Conservation (phyloP, 345 rosid genomes). For the Ailanthus altissimus region DNA sequence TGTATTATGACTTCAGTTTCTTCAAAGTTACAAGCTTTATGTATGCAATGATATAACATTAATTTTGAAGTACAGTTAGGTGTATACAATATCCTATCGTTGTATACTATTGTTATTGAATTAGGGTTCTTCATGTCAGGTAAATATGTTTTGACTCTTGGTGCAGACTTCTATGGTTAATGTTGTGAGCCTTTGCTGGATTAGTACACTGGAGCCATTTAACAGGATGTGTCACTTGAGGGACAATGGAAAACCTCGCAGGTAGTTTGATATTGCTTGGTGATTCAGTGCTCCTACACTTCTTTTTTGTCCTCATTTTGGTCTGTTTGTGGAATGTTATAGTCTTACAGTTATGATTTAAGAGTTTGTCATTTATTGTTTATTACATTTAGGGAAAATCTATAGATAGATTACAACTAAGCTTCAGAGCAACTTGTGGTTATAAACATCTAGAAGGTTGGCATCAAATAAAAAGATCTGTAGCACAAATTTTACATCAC, state of each 20-base stretch:
- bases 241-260: constrained; percentile 76
- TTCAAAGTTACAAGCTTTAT: neutral
- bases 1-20: constrained; percentile 1
- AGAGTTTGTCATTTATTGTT: neutral
- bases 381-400: neutral
- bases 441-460: neutral
- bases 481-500: neutral
- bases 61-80: neutral
- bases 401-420: neutral
- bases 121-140: constrained; percentile 5
- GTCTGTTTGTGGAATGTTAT: neutral
- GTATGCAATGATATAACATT: neutral
- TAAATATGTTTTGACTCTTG: constrained; percentile 25
- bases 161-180: constrained; percentile 63
- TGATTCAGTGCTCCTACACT: constrained; percentile 28
- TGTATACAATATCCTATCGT: neutral
- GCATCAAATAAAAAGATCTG: neutral
- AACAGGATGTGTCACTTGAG: constrained; percentile 94
- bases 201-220: constrained; percentile 77
- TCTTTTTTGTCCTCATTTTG: neutral
- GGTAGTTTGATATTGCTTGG: constrained; percentile 93
- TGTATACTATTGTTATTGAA: neutral
- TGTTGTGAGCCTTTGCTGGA: constrained; percentile 94
- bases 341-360: neutral
- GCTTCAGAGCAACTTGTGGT: too few species aligned